These are phyloP conservation scores for Claviceps spartinae DNA, from an alignment of 2,329 filamentous ascomycete species.

Conservation along the genomic window DNA sequence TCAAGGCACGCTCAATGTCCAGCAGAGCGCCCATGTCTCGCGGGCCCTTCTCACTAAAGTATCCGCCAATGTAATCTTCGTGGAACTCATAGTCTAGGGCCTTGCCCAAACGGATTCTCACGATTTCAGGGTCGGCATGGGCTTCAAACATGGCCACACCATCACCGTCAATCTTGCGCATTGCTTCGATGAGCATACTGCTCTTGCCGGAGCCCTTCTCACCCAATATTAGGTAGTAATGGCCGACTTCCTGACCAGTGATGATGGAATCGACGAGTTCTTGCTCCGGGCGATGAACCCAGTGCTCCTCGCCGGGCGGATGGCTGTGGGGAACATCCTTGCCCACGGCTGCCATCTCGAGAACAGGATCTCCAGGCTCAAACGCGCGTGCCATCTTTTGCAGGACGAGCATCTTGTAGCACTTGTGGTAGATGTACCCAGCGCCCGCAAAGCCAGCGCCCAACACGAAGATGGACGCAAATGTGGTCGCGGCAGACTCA, in stretches of 20 bases:
- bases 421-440: conserved; percentile 65
- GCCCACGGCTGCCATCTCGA: conserved; percentile 59
- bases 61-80: conserved; percentile 92
- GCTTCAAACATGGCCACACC: conserved; percentile 93
- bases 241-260: conserved; percentile 55
- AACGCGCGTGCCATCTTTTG: conserved; percentile 89
- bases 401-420: conserved; percentile 85
- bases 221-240: conserved; percentile 84
- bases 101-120: conserved; percentile 83
- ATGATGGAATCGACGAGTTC: conserved; percentile 70
- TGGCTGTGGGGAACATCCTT: conserved; percentile 37
- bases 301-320: conserved; percentile 33
- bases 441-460: conserved; percentile 51
- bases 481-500: conserved; percentile 61
- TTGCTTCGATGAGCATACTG: conserved; percentile 88
- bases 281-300: conserved; percentile 80
- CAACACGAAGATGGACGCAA: conserved; percentile 60
- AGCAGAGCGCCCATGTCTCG: conserved; percentile 83
- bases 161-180: conserved; percentile 82
- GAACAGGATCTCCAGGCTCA: conserved; percentile 76
- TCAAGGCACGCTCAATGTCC: conserved; percentile 91
- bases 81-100: conserved; percentile 93
- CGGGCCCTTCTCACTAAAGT: conserved; percentile 89
- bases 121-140: conserved; percentile 88
- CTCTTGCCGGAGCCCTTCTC: conserved; percentile 96